Evolutionary conservation across 345 rosid genomes (phyloP), one percentile per base, ranked within the genome.

Genomic region (Bruguiera parviflora): DNA sequence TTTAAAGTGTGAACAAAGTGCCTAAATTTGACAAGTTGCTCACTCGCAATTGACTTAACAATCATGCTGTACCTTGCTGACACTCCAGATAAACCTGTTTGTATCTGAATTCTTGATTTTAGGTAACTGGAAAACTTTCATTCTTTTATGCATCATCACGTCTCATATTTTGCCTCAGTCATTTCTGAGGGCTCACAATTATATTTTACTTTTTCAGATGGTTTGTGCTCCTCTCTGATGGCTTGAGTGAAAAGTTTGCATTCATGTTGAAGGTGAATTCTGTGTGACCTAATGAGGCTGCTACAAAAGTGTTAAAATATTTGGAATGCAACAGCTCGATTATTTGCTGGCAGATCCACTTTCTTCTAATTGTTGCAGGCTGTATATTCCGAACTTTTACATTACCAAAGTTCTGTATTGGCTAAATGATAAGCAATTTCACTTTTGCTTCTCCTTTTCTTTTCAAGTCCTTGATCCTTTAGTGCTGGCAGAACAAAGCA

Each of bases 141-240:
- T 35, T 69, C 21, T 33, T 66, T 4, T 52, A 28, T 24, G 31
- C 13, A 24, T 59, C 24, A 11, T 27, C 10, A 11, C 71, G 20
- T 33, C 64, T 11, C 31, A 29, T 51, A 5, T 68, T 52, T 31
- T 35, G 49, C 31, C 7, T 19, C n/a, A 19, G 7, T 37, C 67
- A 2, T 20, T 47, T 29, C 21, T 19, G 46, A 11, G 33, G 21
- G 33, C 64, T 75, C 57, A 79, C 66, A 25, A 28, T 33, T 51
- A 18, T 65, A 24, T 77, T 69, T 39, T 53, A 21, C 15, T 33
- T 65, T 77, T 69, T 24, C 90, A 84, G 90, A 72, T 84, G 79
- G 75, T 49, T 58, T 71, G 72, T 63, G 61, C 64, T 68, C 28
- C 63, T 76, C 66, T 74, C 24, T 49, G 74, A 55, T 69, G 77